Evolutionary conservation across 805 yeast genomes (phyloP), one percentile per base, ranked within the genome.

Genomic region (Jamesozyma piceae): DNA sequence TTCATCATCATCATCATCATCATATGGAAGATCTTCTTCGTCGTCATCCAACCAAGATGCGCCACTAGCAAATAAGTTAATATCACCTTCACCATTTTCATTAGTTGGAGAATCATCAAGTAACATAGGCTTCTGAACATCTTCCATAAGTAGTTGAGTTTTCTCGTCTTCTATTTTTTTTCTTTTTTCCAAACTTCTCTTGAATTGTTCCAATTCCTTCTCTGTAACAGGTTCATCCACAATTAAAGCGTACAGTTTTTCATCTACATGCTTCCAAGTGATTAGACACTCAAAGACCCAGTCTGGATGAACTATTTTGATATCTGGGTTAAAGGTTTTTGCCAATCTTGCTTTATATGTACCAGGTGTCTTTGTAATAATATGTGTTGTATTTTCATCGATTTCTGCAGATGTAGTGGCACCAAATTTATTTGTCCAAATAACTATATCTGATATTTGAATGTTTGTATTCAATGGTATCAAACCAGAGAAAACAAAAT

Each of bases 351-450:
- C 95, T 59, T 90, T 90, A 53, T 77, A 74, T 0, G 98, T 92
- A 17, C 80, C 79, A 1, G 88, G 78, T 40, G 80, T 80, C 45
- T 80, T 75, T 34, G 96, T 85, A 15, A 90, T 80, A 2, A 90
- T 83, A 62, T 90, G 98, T 0, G 97, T 92, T 2, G 94, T 89
- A 1, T 75, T 67, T 15, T 77, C 75, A 37, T 74, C 70, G 20
- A 83, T 79, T 44, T 85, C 88, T 3, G 78, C 69, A 1, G 82
- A 82, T 6, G 90, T 88, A 2, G 69, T 69, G 0, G 95, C 97
- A 1, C 98, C 98, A 69, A 90, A 90, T 42, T 89, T 85, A 39
- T 75, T 74, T 11, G 90, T 84, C 97, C 97, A 90, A 19, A 81
- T 77, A 1, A 89, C 96, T 35, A 92, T 84, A 57, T 87, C 95